Conservation (phyloP, 805 yeast species). For the Metschnikowia kunwiensis region DNA sequence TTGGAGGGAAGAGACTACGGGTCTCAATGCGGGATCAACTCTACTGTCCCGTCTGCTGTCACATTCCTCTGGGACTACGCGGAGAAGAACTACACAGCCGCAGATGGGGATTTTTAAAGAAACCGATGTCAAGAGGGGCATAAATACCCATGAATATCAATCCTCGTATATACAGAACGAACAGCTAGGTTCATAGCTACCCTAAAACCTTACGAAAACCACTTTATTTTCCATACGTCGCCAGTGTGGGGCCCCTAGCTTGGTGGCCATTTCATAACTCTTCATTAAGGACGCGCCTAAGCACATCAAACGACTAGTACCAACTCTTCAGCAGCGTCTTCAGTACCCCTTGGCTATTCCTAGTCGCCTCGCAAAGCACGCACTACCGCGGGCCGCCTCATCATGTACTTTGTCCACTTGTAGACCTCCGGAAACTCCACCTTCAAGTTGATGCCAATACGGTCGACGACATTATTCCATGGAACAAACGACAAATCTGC, state of each 20-base stretch:
- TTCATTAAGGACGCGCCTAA: too few species aligned
- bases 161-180: not conserved
- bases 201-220: too few species aligned
- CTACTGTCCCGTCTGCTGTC: conserved; percentile 24
- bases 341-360: too few species aligned
- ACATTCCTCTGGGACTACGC: conserved; percentile 44
- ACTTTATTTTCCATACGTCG: too few species aligned
- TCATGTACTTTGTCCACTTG: conserved; percentile 93
- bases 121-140: not conserved
- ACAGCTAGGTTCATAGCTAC: not conserved
- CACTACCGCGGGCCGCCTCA: conserved; percentile 89
- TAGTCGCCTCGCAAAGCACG: conserved; percentile 84
- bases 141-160: too few species aligned
- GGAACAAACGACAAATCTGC: conserved; percentile 94
- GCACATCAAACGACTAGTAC: too few species aligned
- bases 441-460: conserved; percentile 85
- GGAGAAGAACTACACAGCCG: conserved; percentile 22
- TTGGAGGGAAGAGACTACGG: conserved; percentile 25
- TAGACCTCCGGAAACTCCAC: conserved; percentile 92
- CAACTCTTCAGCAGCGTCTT: too few species aligned
- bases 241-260: too few species aligned
- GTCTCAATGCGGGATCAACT: conserved; percentile 26
- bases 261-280: too few species aligned
- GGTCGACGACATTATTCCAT: conserved; percentile 93
- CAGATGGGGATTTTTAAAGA: conserved; percentile 16